Evolutionary conservation across 2,329 filamentous ascomycete genomes (phyloP).

Genomic region (Microcyclospora pomicola): DNA sequence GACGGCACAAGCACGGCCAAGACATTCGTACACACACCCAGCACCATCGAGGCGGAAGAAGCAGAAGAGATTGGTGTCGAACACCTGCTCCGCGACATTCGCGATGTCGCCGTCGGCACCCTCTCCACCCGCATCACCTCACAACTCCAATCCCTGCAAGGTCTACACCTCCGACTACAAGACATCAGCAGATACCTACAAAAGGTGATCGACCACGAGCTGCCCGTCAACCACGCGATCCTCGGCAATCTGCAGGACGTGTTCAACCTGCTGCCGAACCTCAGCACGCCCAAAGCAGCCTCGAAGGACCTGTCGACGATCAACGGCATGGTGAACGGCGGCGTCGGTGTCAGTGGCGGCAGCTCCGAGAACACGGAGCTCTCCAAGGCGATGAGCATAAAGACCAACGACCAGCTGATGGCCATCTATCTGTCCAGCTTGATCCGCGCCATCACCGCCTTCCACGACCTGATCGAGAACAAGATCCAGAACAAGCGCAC

Average conservation of each 20-base stretch:
- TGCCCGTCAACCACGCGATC: conserved; percentile 94
- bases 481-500: conserved; percentile 98
- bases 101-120: conserved; percentile 92
- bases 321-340: conserved; percentile 39
- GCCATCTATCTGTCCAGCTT: conserved; percentile 92
- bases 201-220: conserved; percentile 82
- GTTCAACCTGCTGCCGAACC: conserved; percentile 94
- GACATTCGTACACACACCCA: conserved; percentile 96
- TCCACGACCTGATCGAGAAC: conserved; percentile 98
- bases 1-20: conserved; percentile 93
- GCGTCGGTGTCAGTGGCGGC: conserved; percentile 37
- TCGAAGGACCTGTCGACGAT: conserved; percentile 48
- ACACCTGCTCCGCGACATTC: conserved; percentile 92
- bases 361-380: conserved; percentile 63
- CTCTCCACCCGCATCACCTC: conserved; percentile 94
- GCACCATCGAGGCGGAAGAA: conserved; percentile 96
- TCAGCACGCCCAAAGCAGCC: conserved; percentile 63
- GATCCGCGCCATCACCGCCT: conserved; percentile 94
- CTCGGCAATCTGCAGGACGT: conserved; percentile 97
- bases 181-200: conserved; percentile 93
- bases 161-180: conserved; percentile 81
- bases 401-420: conserved; percentile 99
- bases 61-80: conserved; percentile 98
- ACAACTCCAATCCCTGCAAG: conserved; percentile 93
- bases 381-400: conserved; percentile 92